A percentile compares a stretch with the other conserved stretches of the same genome.
phyloP scores from a whole-genome alignment of 768 basidiomycete species.

The Russula virescens region DNA sequence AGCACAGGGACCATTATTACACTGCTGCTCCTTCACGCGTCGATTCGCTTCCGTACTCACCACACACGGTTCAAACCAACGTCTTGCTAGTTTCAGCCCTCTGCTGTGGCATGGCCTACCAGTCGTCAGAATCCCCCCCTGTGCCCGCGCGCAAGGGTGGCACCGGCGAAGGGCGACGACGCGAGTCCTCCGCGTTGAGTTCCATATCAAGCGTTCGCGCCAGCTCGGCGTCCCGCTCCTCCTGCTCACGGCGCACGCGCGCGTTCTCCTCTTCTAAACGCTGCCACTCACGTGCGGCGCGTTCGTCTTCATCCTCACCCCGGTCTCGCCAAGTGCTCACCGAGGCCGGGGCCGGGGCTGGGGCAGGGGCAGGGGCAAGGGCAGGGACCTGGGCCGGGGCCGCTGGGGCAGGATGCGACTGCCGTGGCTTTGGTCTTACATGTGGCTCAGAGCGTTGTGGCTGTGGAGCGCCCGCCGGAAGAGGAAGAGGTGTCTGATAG shows the following conservation, averaged over 20 bases:
- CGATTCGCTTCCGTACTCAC: no score
- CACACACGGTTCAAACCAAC: no score
- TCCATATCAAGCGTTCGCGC: conserved; percentile 23
- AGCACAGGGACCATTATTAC: no score
- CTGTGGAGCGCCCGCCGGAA: conserved; percentile 32
- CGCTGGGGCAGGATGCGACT: not conserved
- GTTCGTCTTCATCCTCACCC: conserved; percentile 11
- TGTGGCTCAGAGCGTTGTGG: not conserved
- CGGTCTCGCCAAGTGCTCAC: not conserved
- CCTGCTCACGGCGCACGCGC: conserved; percentile 19
- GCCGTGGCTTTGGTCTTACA: not conserved
- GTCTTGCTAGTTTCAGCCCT: no score
- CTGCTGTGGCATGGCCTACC: not conserved
- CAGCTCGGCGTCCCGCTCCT: conserved; percentile 22
- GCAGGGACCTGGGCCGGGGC: not conserved
- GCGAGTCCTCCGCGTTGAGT: conserved; percentile 10
- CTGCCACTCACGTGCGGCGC: conserved; percentile 17
- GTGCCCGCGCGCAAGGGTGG: not conserved
- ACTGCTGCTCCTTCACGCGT: no score
- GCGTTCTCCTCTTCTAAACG: conserved; percentile 16
- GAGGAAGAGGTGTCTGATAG: conserved; percentile 50
- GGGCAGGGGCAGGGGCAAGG: no score
- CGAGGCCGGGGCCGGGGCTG: not conserved
- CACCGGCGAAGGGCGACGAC: no score
- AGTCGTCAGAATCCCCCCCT: not conserved